phyloP scores from a whole-genome alignment of 441 rosid species.

The Flueggea neowawraea region DNA sequence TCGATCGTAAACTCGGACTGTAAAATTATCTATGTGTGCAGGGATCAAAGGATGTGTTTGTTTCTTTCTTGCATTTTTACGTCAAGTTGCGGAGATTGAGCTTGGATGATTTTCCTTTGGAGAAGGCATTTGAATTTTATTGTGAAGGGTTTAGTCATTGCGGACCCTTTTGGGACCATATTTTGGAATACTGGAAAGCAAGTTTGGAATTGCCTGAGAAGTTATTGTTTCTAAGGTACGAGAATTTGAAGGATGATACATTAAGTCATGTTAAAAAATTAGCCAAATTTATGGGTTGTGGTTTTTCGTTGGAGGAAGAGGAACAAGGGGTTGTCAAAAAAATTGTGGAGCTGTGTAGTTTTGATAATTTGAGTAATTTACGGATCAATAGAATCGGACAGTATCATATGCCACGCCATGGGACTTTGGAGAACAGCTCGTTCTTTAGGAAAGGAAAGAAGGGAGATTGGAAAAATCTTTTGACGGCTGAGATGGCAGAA shows the following conservation, averaged over 20 bases:
- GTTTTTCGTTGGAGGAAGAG: slow-evolving; percentile 22
- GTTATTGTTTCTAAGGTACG: slow-evolving; percentile 17
- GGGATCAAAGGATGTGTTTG: slow-evolving; percentile 44
- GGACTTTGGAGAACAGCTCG: neutral
- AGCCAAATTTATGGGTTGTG: slow-evolving; percentile 18
- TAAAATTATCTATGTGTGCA: slow-evolving; percentile 35
- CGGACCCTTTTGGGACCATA: slow-evolving; percentile 25
- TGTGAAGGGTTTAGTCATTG: slow-evolving; percentile 3
- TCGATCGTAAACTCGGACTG: slow-evolving; percentile 15
- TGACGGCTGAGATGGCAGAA: too few species aligned
- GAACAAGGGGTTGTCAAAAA: slow-evolving; percentile 10
- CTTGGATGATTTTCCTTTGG: slow-evolving; percentile 6
- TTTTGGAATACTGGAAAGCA: slow-evolving; percentile 14
- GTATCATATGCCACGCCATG: neutral
- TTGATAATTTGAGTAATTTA: slow-evolving; percentile 16
- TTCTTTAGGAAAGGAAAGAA: too few species aligned
- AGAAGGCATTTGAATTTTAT: slow-evolving; percentile 11
- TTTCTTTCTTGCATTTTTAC: slow-evolving; percentile 30
- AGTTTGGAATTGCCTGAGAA: slow-evolving; percentile 5
- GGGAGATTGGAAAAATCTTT: too few species aligned
- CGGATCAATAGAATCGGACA: slow-evolving; percentile 9
- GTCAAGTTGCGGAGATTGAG: neutral
- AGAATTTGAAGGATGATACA: slow-evolving; percentile 20
- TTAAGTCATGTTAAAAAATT: slow-evolving; percentile 14
- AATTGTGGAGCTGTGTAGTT: slow-evolving; percentile 16